Evolutionary conservation across 176 grass and related monocot species (phyloP).

Genomic region (Luzula sylvatica): DNA sequence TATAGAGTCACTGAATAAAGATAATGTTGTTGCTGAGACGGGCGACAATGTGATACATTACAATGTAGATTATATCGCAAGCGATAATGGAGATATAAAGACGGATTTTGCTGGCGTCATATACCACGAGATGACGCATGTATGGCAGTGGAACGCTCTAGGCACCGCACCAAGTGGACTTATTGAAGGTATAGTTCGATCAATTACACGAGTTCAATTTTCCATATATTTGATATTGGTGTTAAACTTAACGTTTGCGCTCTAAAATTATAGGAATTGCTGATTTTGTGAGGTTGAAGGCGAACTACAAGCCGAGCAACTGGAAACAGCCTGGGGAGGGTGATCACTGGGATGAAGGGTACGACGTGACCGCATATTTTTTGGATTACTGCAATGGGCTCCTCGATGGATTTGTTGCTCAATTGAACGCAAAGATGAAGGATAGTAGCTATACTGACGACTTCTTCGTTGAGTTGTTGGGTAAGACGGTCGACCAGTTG

Average conservation of each 20-base stretch:
- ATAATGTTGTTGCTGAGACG: constrained; percentile 33
- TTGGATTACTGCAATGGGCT: constrained; percentile 43
- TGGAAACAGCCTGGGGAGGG: constrained; percentile 44
- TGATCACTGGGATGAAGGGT: constrained; percentile 44
- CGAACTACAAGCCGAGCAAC: constrained; percentile 32
- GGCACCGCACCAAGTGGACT: constrained; percentile 20
- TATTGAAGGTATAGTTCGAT: constrained; percentile 30
- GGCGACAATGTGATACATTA: constrained; percentile 42
- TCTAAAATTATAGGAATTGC: constrained; percentile 36
- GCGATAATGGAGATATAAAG: constrained; percentile 44
- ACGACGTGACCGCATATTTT: constrained; percentile 55
- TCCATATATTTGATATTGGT: no score
- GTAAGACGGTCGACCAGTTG: constrained; percentile 43
- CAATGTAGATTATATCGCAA: constrained; percentile 45
- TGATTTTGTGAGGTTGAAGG: constrained; percentile 62
- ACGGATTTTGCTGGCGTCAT: constrained; percentile 51
- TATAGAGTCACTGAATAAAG: constrained; percentile 23
- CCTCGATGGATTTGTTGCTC: constrained; percentile 37
- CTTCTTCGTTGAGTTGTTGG: constrained; percentile 44
- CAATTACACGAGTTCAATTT: not conserved
- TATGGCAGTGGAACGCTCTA: constrained; percentile 71
- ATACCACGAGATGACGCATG: constrained; percentile 55
- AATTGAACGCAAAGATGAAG: constrained; percentile 53
- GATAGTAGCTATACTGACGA: constrained; percentile 30
- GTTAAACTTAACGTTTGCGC: not conserved